Conservation (phyloP, 805 yeast genomes). For the Candida chauliodis region DNA sequence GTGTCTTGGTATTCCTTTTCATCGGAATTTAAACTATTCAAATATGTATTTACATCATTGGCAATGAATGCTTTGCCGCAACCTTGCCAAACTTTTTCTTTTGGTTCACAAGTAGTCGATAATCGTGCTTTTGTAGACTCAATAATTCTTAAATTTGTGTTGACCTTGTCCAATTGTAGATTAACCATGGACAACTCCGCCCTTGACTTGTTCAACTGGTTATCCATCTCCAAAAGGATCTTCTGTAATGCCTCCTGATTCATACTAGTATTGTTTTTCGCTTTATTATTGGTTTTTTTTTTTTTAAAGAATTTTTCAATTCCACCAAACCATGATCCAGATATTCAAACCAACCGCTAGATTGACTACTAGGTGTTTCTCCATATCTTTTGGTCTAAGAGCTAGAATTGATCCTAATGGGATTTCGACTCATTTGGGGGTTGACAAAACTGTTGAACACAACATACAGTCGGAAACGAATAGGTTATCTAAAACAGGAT, state of each 20-base stretch:
- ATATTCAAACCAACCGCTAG: no score
- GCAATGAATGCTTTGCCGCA: conserved; percentile 72
- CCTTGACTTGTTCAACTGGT: conserved; percentile 55
- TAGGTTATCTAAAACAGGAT: conserved; percentile 61
- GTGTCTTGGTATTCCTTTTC: conserved; percentile 55
- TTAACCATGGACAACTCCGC: conserved; percentile 57
- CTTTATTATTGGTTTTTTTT: background rate
- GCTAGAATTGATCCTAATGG: conserved; percentile 1
- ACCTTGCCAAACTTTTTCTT: conserved; percentile 72
- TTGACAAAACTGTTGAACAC: conserved; percentile 43
- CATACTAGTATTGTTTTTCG: conserved; percentile 14
- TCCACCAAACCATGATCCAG: no score
- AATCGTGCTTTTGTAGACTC: conserved; percentile 58
- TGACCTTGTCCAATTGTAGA: conserved; percentile 46
- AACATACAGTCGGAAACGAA: conserved; percentile 62
- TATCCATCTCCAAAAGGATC: conserved; percentile 63
- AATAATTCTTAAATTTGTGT: conserved; percentile 50
- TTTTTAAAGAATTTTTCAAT: background rate
- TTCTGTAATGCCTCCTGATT: conserved; percentile 48
- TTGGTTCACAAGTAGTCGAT: conserved; percentile 33
- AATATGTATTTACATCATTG: conserved; percentile 44
- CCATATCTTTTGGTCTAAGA: no score
- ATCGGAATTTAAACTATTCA: conserved; percentile 47
- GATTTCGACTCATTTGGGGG: conserved; percentile 17
- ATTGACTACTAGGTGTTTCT: no score